Evolutionary conservation across 2,329 filamentous ascomycete species (phyloP).

Genomic region (Plectosphaerella cucumerina): DNA sequence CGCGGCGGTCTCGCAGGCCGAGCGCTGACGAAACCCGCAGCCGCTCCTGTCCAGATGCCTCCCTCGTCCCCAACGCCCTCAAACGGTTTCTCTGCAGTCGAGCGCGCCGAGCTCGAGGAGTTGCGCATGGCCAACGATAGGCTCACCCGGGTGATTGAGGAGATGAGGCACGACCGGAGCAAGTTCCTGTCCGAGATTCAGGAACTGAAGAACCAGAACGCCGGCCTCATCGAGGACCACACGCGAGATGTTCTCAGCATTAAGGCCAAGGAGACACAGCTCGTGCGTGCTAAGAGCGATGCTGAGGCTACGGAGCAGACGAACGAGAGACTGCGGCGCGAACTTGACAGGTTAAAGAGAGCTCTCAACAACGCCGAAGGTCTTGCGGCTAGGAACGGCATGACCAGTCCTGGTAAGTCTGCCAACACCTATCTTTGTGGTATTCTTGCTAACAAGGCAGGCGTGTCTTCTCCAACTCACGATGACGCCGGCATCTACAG

Average conservation of each 20-base stretch:
- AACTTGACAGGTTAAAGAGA: conserved; percentile 90
- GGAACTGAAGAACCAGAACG: conserved; percentile 95
- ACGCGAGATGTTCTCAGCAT: conserved; percentile 93
- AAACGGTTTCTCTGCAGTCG: conserved; percentile 69
- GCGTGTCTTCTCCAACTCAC: conserved; percentile 45
- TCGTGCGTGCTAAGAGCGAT: conserved; percentile 87
- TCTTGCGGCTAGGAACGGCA: conserved; percentile 26
- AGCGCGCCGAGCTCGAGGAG: conserved; percentile 89
- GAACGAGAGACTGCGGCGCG: conserved; percentile 77
- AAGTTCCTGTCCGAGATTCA: conserved; percentile 83
- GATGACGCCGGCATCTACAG: conserved; percentile 60
- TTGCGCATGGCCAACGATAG: conserved; percentile 79
- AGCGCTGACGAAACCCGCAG: conserved; percentile 72
- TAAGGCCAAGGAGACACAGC: conserved; percentile 96
- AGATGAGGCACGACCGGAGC: conserved; percentile 75
- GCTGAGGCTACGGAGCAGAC: conserved; percentile 83
- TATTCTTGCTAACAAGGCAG: conserved; percentile 15
- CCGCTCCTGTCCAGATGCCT: conserved; percentile 43
- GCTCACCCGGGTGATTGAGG: conserved; percentile 70
- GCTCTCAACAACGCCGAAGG: conserved; percentile 64
- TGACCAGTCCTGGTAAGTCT: conserved; percentile 20
- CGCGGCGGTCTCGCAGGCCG: conserved; percentile 81
- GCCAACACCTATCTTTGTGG: not conserved
- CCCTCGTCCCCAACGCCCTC: conserved; percentile 54
- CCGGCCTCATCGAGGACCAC: conserved; percentile 93